phyloP scores from a whole-genome alignment of 2,329 filamentous ascomycete species.

The Pseudodiploospora longispora region DNA sequence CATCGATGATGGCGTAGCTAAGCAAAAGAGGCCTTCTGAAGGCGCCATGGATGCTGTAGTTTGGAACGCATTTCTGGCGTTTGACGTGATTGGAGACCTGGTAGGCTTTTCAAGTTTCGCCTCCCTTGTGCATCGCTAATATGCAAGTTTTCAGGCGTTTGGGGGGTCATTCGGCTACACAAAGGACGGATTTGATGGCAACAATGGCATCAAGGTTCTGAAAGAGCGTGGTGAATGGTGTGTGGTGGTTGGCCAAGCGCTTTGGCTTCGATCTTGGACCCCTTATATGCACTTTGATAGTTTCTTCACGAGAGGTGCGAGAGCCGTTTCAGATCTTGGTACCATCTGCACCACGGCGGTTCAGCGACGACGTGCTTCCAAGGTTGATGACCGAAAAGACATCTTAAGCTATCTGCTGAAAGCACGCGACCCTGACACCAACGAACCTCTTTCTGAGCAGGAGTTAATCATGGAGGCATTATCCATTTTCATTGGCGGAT shows the following conservation, averaged over 20 bases:
- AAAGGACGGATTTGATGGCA: not conserved
- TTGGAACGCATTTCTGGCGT: slow-evolving; percentile 1
- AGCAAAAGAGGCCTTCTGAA: not conserved
- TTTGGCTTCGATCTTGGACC: slow-evolving; percentile 1
- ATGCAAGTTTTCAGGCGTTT: not conserved
- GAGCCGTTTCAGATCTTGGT: not conserved
- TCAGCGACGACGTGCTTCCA: not conserved
- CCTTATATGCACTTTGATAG: slow-evolving; percentile 1
- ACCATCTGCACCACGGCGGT: not conserved
- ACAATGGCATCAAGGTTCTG: slow-evolving; percentile 1
- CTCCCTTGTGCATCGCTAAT: not conserved
- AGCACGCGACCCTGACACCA: not conserved
- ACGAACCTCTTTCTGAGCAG: not conserved
- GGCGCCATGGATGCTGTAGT: not conserved
- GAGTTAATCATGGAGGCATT: not conserved
- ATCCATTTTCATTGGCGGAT: not conserved
- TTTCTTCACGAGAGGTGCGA: slow-evolving; percentile 1
- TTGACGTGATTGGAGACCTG: not conserved
- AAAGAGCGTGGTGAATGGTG: slow-evolving; percentile 4
- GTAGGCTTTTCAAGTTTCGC: not conserved
- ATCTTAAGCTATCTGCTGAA: not conserved
- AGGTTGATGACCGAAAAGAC: not conserved
- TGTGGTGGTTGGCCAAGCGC: slow-evolving; percentile 1
- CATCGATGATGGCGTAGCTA: not conserved
- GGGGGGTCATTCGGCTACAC: slow-evolving; percentile 3